Percentiles rank a stretch among this genome's conserved stretches.
These are phyloP conservation scores for Sphagnum magellanicum DNA, from an alignment of 228 moss, liverwort and hornwort species.

Conservation along the genomic window DNA sequence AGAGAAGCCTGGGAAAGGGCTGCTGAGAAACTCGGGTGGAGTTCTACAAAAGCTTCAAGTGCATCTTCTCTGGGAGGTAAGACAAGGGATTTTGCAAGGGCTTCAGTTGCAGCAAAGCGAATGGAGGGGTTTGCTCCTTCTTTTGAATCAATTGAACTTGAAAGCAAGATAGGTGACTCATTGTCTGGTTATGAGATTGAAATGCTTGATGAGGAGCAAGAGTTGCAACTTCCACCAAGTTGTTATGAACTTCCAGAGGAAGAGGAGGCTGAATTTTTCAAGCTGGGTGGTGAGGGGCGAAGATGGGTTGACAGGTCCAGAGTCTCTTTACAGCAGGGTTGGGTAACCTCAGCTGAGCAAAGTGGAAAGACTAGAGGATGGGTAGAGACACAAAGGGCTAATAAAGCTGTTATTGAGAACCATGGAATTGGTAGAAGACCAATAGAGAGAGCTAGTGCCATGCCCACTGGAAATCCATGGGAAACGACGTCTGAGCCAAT, in stretches of 20 bases:
- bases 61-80: conserved; percentile 13
- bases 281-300: not conserved
- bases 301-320: not conserved
- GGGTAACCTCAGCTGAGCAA: too few relatives aligned
- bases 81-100: not conserved
- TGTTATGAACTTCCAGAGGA: not conserved
- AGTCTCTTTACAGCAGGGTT: not conserved
- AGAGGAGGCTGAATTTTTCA: not conserved
- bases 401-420: too few relatives aligned
- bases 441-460: too few relatives aligned
- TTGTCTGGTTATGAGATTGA: not conserved
- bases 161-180: not conserved
- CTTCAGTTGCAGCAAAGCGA: conserved; percentile 14
- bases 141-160: not conserved
- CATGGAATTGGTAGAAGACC: too few relatives aligned
- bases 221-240: not conserved
- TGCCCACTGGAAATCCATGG: too few relatives aligned
- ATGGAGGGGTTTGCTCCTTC: conserved; percentile 6
- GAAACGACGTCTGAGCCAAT: too few relatives aligned
- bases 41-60: conserved; percentile 11
- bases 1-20: conserved; percentile 42
- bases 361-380: too few relatives aligned
- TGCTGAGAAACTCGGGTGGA: conserved; percentile 26
- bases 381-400: too few relatives aligned
- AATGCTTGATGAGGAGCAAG: not conserved